Base-by-base conservation (phyloP, 202 grass and related monocot genomes). In the Digitaria exilis region DNA sequence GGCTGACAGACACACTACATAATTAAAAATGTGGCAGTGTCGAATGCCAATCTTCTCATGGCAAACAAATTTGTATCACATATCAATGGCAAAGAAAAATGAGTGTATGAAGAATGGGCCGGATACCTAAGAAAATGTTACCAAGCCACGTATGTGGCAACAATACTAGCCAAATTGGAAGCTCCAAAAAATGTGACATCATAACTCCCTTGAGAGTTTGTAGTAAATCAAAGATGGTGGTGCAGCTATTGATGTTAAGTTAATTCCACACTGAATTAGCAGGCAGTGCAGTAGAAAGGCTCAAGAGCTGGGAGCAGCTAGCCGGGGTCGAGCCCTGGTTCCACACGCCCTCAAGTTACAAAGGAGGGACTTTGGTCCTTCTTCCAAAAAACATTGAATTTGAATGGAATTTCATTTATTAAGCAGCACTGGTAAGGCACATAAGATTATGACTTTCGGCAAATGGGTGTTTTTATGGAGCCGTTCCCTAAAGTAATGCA, bases 331-430 rank as follows among this genome's bases (percentile, higher is more conserved):
- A 69, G 39, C n/a, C 65, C 1, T 1, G 37, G 65, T 25, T 69
- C 39, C 39, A 44, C 65, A 69, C 11, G 12, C 39, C 65, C 22
- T 69, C 39, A 69, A 69, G 39, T 56, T 56, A 56, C 65, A 69
- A 69, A 14, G 2, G 65, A 69, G 21, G 39, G 65, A 69, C 65
- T 69, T 69, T 16, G 65, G n/a, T 44, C 65, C n/a, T 25, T 7
- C 24, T 29, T 35, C 34, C 35, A n/a, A 24, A 68, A 68, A 43
- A 66, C 22, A 2, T 7, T 77, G 54, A 51, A 79, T 74, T 61
- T 69, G 65, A 19, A 68, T 60, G 60, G 13, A 79, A 59, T 78
- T 71, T 44, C 10, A 55, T 63, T 87, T 66, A 51, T 60, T 50
- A 29, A 44, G n/a, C 58, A 65, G 46, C 26, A 55, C 7, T 72